Evolutionary conservation across 164 flowering plant genomes (phyloP), one percentile per base, ranked within the genome.

Genomic region (Chimonanthus praecox): DNA sequence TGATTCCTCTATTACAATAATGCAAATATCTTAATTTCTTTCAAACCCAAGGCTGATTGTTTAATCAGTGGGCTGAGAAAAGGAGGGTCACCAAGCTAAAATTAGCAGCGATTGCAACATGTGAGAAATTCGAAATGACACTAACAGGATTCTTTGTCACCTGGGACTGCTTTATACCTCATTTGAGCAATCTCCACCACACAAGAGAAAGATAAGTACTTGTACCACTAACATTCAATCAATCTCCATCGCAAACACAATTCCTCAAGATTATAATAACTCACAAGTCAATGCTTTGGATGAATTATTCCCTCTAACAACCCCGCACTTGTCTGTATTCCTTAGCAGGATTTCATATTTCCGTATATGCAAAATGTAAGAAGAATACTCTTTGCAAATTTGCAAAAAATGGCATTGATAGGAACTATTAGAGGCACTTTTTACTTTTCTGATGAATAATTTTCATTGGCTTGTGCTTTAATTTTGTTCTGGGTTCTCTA

Each of bases 131-230:
- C 68, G 49, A 45, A 46, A 66, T 44, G 43, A 66, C 11, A 66
- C 49, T 44, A 63, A 66, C 68, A 43, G 46, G n/a, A 44, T 66
- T 66, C 47, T 45, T 63, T 8, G 20, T 45, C 20, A 44, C 7
- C 68, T 65, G 11, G 45, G 47, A 10, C 4, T 66, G 16, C 16
- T 44, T 66, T 66, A 66, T 66, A 15, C 68, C 33, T 13, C 18
- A 3, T 45, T 33, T 66, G 68, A 7, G 68, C 13, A 10, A 16
- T 66, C 48, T 66, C 66, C 68, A 66, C 68, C 68, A 5, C 68
- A 66, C 46, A 66, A 66, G 68, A 11, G 11, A 66, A 66, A 66
- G 68, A 15, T 7, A 54, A 45, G 49, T 44, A 47, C 60, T 54
- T 16, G 68, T 9, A 9, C 68, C 68, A 66, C 45, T 63, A 20